Conservation (phyloP, 345 rosid species). For the Diplotaxis tenuifolia region DNA sequence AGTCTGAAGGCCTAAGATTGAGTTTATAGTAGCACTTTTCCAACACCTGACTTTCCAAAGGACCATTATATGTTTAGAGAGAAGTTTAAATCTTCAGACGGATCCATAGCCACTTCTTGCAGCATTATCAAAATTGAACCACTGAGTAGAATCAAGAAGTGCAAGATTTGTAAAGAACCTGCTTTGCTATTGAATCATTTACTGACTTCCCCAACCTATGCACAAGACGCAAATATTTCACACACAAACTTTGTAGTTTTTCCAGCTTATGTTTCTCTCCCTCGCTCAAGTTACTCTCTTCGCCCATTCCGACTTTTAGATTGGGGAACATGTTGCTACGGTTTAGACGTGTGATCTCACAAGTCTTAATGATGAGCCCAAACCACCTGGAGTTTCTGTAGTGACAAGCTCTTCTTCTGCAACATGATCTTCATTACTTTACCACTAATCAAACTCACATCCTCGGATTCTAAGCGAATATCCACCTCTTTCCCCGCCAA, state of each 20-base stretch:
- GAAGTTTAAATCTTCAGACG: conserved; percentile 62
- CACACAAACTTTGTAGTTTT: conserved; percentile 63
- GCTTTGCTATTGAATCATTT: conserved; percentile 72
- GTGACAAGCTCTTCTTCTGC: background rate
- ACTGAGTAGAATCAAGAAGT: conserved; percentile 56
- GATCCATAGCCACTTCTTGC: conserved; percentile 63
- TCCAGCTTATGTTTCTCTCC: conserved; percentile 80
- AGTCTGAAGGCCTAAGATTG: conserved; percentile 74
- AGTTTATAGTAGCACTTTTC: conserved; percentile 88
- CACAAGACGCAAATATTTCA: conserved; percentile 82
- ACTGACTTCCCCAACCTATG: conserved; percentile 68
- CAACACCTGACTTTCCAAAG: conserved; percentile 92
- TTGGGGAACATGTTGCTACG: conserved; percentile 52
- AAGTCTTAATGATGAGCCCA: conserved; percentile 75
- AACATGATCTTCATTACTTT: background rate
- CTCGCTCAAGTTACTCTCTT: conserved; percentile 61
- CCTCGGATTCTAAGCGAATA: too few species aligned
- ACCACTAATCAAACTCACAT: background rate
- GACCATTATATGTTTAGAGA: conserved; percentile 74
- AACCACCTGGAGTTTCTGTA: conserved; percentile 86
- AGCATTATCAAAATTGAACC: conserved; percentile 70
- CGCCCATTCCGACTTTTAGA: conserved; percentile 40
- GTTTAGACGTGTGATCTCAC: conserved; percentile 52
- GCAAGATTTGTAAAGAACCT: conserved; percentile 77
- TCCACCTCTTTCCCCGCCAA: too few species aligned